phyloP scores from a whole-genome alignment of 352 stramenopile genomes.

The Albugo laibachii region DNA sequence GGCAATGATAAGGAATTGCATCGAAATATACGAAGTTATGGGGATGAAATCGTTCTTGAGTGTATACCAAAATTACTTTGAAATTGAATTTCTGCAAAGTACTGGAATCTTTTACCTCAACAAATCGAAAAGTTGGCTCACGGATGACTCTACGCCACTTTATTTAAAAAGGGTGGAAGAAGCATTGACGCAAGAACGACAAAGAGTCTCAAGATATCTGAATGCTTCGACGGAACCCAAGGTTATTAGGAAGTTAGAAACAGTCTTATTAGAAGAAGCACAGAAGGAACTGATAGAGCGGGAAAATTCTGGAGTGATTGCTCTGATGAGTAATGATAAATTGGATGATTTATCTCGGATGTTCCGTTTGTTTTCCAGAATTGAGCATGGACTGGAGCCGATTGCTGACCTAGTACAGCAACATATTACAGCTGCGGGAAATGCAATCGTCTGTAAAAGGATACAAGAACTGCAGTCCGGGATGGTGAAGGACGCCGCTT shows the following conservation, averaged over 20 bases:
- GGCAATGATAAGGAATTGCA: constrained; percentile 89
- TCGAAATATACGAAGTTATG: constrained; percentile 98
- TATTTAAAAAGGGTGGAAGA: constrained; percentile 94
- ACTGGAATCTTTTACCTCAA: constrained; percentile 91
- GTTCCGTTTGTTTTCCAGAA: constrained; percentile 93
- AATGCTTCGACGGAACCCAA: constrained; percentile 92
- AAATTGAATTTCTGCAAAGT: constrained; percentile 82
- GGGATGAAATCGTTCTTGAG: constrained; percentile 86
- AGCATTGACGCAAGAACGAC: constrained; percentile 53
- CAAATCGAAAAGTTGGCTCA: constrained; percentile 96
- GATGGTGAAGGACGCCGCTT: constrained; percentile 80
- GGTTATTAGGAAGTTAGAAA: constrained; percentile 85
- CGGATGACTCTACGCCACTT: constrained; percentile 91
- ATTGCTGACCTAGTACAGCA: constrained; percentile 93
- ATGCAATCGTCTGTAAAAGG: constrained; percentile 75
- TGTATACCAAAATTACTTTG: constrained; percentile 92
- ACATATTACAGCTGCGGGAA: constrained; percentile 85
- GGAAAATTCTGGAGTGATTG: constrained; percentile 83
- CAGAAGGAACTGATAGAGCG: constrained; percentile 95
- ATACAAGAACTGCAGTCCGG: constrained; percentile 80
- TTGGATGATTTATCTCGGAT: constrained; percentile 93
- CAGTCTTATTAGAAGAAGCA: constrained; percentile 87
- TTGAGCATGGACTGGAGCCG: constrained; percentile 91
- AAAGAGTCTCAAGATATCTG: constrained; percentile 90
- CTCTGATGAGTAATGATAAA: constrained; percentile 94